Percentiles rank a stretch among this genome's conserved stretches.
phyloP scores from a whole-genome alignment of 495 filamentous ascomycete species.

The Podospora pseudocomata region DNA sequence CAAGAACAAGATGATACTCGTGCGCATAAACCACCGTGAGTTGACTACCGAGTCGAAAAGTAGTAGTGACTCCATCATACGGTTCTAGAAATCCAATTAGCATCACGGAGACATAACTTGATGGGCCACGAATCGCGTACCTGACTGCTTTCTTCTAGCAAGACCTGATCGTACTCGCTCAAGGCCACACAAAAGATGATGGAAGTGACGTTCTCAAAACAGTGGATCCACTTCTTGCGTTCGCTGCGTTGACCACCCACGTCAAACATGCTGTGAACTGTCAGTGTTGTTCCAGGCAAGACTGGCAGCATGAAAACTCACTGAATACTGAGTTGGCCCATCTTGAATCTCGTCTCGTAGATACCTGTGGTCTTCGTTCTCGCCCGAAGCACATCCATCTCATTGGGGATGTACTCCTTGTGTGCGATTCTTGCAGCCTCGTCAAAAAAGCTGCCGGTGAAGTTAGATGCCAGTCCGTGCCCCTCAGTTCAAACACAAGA shows the following conservation, averaged over 20 bases:
- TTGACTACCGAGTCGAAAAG: constrained; percentile 99
- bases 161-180: constrained; percentile 96
- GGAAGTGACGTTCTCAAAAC: constrained; percentile 99
- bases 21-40: constrained; percentile 97
- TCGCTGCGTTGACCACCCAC: constrained; percentile 96
- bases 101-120: background rate
- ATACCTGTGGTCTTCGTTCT: constrained; percentile 99
- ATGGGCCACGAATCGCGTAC: constrained; percentile 43
- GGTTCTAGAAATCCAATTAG: constrained; percentile 60
- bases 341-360: constrained; percentile 95
- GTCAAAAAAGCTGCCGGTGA: constrained; percentile 76
- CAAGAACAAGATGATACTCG: constrained; percentile 95
- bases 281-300: constrained; percentile 24
- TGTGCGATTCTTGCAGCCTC: constrained; percentile 83
- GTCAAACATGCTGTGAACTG: constrained; percentile 83
- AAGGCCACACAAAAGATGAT: constrained; percentile 99
- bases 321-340: constrained; percentile 99
- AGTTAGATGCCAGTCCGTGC: constrained; percentile 6
- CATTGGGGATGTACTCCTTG: constrained; percentile 80
- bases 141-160: constrained; percentile 96
- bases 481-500: background rate
- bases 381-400: constrained; percentile 89
- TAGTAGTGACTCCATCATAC: constrained; percentile 97
- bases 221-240: constrained; percentile 99
- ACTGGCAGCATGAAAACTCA: constrained; percentile 45